These are phyloP conservation scores for Hylodesmum podocarpum DNA, from an alignment of 306 rosid genomes.

Conservation along the genomic window DNA sequence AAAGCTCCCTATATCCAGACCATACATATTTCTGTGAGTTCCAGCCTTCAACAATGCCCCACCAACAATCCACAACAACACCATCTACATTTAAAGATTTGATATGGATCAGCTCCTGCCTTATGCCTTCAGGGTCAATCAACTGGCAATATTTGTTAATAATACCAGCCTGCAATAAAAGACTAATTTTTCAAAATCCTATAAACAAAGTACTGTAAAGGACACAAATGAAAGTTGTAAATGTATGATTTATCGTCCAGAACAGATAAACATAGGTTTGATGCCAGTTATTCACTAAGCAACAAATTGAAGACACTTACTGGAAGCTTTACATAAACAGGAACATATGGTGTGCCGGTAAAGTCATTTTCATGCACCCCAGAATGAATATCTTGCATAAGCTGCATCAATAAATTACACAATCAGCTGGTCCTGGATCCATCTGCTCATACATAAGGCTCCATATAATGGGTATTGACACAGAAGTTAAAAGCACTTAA, in stretches of 20 bases:
- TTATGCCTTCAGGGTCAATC: constrained; percentile 80
- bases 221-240: constrained; percentile 10
- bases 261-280: constrained; percentile 2
- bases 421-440: constrained; percentile 22
- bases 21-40: constrained; percentile 82
- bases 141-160: constrained; percentile 83
- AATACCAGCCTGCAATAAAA: constrained; percentile 68
- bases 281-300: constrained; percentile 19
- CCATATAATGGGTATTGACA: neutral
- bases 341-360: constrained; percentile 72
- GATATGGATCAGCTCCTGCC: constrained; percentile 73
- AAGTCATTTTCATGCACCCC: constrained; percentile 66
- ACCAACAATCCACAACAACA: constrained; percentile 90
- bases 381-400: constrained; percentile 70
- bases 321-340: constrained; percentile 69
- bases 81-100: constrained; percentile 83
- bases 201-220: constrained; percentile 21
- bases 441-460: constrained; percentile 25
- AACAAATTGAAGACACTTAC: constrained; percentile 51
- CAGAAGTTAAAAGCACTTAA: neutral
- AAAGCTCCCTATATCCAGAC: constrained; percentile 94
- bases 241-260: constrained; percentile 1
- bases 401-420: constrained; percentile 58
- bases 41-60: constrained; percentile 97
- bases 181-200: constrained; percentile 26